These are phyloP conservation scores for Herpetomonas tarakana DNA, from an alignment of 208 protist species.

Conservation along the genomic window DNA sequence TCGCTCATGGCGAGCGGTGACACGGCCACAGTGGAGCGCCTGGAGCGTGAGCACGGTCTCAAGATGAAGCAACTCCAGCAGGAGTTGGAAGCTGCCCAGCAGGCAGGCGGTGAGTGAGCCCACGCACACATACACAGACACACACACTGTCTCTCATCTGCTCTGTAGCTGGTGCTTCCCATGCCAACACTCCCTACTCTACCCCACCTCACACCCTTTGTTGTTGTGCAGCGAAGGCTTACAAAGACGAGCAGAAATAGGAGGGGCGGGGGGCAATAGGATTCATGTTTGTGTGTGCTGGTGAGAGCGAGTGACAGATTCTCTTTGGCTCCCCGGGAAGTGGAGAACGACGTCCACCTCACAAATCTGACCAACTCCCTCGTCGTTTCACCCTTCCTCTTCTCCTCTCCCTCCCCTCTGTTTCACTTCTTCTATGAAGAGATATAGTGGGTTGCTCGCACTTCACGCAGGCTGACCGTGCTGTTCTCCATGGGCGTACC, in stretches of 20 bases:
- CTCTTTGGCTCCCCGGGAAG: too few species aligned
- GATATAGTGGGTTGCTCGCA: too few species aligned
- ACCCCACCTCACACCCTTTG: background rate
- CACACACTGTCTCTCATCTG: constrained; percentile 1
- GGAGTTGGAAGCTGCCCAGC: constrained; percentile 46
- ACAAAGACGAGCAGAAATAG: too few species aligned
- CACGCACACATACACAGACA: background rate
- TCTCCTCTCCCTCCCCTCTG: too few species aligned
- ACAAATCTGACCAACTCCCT: too few species aligned
- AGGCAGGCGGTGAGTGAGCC: constrained; percentile 18
- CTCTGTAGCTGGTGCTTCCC: background rate
- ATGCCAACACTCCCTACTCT: background rate
- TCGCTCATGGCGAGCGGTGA: constrained; percentile 24
- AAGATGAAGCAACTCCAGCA: constrained; percentile 70
- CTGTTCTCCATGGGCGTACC: constrained; percentile 75
- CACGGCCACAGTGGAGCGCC: constrained; percentile 16
- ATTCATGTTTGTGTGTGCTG: too few species aligned
- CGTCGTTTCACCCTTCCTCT: too few species aligned
- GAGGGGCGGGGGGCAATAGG: too few species aligned
- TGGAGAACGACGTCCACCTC: too few species aligned
- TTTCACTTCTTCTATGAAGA: too few species aligned
- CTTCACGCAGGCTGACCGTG: too few species aligned
- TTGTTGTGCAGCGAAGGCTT: constrained; percentile 1
- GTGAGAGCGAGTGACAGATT: too few species aligned
- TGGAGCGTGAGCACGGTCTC: constrained; percentile 53